Base-by-base conservation (phyloP, 306 rosid genomes). In the Dalbergia cochinchinensis region DNA sequence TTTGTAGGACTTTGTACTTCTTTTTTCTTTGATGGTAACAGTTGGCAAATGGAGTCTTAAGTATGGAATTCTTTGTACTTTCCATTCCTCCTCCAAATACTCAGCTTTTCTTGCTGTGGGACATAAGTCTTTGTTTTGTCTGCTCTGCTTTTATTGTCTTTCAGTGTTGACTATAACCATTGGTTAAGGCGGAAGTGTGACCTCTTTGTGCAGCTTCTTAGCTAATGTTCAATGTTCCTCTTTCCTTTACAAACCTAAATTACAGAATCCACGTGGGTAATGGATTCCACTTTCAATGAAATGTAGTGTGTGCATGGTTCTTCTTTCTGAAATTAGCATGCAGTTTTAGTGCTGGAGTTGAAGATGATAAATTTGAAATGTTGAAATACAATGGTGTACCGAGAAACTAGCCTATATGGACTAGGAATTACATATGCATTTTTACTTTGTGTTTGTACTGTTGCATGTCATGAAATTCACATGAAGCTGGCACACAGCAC, bases 181-280 rank as follows among this genome's bases (percentile, higher is more conserved):
- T 54, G 65, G 33, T 35, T 34, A 48, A 48, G 20, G 66, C 11
- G 16, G n/a, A 53, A 72, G 12, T 53, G 34, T 63, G 73, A 57
- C 61, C 45, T 69, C 81, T 65, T 22, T 50, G 45, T 72, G 60
- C 60, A 63, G 55, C 72, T 35, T 60, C 54, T 78, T 61, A 60
- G 63, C 22, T 35, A 6, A 48, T 65, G 18, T 55, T 73, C 44
- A 61, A 15, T 77, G 74, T 33, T 57, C 69, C 16, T 34, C 31
- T 64, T 69, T 65, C 55, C 71, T 63, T 76, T 19, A 44, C 57
- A 76, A 51, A 62, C 22, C 61, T 62, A 15, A 61, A 61, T 61
- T 42, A 50, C 20, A 69, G 51, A 31, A 69, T 5, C 70, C 51
- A 35, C 31, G 3, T 37, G 5, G 41, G 1, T 37, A 37, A 37